Evolutionary conservation across 225 moss, liverwort and hornwort genomes (phyloP), one percentile per base, ranked within the genome.

Genomic region (Marchantia polymorpha): DNA sequence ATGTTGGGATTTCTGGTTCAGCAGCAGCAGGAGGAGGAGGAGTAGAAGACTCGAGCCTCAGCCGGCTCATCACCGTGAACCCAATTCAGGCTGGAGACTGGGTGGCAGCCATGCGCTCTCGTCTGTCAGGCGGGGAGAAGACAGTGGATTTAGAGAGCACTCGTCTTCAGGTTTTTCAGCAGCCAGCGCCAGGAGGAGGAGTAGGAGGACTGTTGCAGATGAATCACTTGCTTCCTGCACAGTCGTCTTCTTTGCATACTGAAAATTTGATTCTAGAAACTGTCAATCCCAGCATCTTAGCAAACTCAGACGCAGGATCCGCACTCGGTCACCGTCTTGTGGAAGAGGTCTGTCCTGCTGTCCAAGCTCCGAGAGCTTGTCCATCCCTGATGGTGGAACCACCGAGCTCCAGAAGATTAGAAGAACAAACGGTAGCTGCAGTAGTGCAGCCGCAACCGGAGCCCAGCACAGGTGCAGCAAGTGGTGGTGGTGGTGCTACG

Each of bases 61-160:
- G 74, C 66, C 78, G 60, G 47, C 82, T 80, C 39, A 69, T 84
- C 29, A 81, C 71, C 12, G 72, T 81, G 7, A 83, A 83, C 53
- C 86, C 84, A 14, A 55, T 80, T 11, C 84, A 86, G 73, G 78
- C 84, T 7, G 81, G 82, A 56, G 83, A 83, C 11, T 84, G 74
- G 82, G 25, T 89, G 51, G 79, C 84, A 31, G 67, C 84, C 27
- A 83, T 86, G 86, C 89, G 83, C 16, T 70, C 81, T 52, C 86
- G 86, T 15, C 75, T 89, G 63, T 83, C 84, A 58, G 87, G 79
- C 76, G 83, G 85, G 78, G 84, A 85, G 67, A 84, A 85, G 69
- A 85, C 85, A 12, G 84, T 84, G 23, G 84, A 84, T 47, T 48
- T 86, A 16, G 84, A 83, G 15, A 82, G 72, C 29, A 75, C 75